These are phyloP conservation scores for Corchorus olitorius DNA, from an alignment of 345 rosid species.

Conservation along the genomic window DNA sequence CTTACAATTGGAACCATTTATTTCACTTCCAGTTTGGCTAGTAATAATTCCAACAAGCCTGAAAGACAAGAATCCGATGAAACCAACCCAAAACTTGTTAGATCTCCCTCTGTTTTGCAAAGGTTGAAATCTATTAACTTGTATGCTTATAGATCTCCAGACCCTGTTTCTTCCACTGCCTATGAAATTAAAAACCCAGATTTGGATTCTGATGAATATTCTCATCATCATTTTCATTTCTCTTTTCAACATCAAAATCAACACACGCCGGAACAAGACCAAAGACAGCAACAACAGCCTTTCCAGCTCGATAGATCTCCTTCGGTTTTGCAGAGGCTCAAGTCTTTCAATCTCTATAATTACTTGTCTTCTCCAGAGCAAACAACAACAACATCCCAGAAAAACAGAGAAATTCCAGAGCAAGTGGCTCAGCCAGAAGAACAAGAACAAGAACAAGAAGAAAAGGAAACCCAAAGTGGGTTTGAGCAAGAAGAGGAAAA, in stretches of 20 bases:
- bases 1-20: constrained; percentile 22
- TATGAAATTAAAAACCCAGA: constrained; percentile 30
- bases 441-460: neutral
- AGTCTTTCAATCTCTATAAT: constrained; percentile 59
- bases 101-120: constrained; percentile 73
- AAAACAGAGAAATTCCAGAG: constrained; percentile 20
- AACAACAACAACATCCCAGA: neutral
- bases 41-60: constrained; percentile 21
- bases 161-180: constrained; percentile 36
- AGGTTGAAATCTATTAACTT: constrained; percentile 71
- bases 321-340: constrained; percentile 62
- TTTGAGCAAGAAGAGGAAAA: constrained; percentile 21
- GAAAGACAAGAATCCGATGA: constrained; percentile 17
- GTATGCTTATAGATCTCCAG: constrained; percentile 41
- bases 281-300: constrained; percentile 22
- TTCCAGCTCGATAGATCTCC: constrained; percentile 61
- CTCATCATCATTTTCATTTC: constrained; percentile 29
- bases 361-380: constrained; percentile 57
- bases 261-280: constrained; percentile 27
- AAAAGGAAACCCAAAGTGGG: constrained; percentile 26
- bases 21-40: constrained; percentile 47
- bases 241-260: constrained; percentile 21
- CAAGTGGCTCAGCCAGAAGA: constrained; percentile 10
- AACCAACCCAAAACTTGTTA: constrained; percentile 33
- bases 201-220: constrained; percentile 20